Conservation (phyloP, 2,329 filamentous ascomycete genomes). For the Curvularia verruculosa region DNA sequence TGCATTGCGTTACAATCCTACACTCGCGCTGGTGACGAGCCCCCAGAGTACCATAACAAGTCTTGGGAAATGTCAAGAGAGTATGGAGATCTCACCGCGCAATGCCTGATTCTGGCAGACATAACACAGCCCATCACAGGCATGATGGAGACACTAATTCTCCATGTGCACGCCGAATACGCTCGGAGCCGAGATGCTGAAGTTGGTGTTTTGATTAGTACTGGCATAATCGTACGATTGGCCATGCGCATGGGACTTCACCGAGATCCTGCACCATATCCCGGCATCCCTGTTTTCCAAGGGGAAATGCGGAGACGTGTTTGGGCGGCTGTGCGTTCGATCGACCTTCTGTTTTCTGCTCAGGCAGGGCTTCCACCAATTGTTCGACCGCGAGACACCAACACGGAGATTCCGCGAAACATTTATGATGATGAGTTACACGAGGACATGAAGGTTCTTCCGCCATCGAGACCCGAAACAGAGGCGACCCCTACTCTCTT, state of each 20-base stretch:
- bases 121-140: slow-evolving; percentile 77
- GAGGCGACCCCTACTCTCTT: slow-evolving; percentile 80
- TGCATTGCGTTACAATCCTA: slow-evolving; percentile 80
- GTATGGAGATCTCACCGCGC: slow-evolving; percentile 75
- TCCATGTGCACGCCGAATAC: slow-evolving; percentile 79
- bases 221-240: slow-evolving; percentile 64
- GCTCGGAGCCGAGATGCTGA: slow-evolving; percentile 76
- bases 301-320: slow-evolving; percentile 71
- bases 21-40: slow-evolving; percentile 78
- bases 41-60: slow-evolving; percentile 75
- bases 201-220: slow-evolving; percentile 66
- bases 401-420: slow-evolving; percentile 76
- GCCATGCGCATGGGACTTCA: slow-evolving; percentile 80
- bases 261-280: slow-evolving; percentile 76
- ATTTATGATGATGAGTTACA: slow-evolving; percentile 82
- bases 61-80: slow-evolving; percentile 57
- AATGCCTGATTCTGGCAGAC: slow-evolving; percentile 76
- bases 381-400: slow-evolving; percentile 75
- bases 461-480: slow-evolving; percentile 68
- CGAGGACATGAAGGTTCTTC: slow-evolving; percentile 70
- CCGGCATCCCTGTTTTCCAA: slow-evolving; percentile 73
- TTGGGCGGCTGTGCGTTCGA: slow-evolving; percentile 73
- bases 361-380: slow-evolving; percentile 68
- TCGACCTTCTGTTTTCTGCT: slow-evolving; percentile 78
- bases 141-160: slow-evolving; percentile 77